phyloP scores from a whole-genome alignment of 1,284 basidiomycete species.

The Takashimella koratensis region DNA sequence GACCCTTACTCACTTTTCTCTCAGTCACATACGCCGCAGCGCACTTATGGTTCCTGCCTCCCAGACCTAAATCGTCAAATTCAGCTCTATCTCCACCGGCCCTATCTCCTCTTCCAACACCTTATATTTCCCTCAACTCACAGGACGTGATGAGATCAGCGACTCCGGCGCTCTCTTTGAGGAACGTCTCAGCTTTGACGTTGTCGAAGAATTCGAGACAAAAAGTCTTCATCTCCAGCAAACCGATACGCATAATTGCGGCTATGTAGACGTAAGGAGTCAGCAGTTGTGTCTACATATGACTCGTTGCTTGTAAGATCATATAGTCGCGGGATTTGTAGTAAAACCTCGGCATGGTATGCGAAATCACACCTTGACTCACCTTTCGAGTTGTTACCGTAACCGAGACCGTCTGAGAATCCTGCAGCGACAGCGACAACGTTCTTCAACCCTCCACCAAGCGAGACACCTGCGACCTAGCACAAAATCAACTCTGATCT shows the following conservation, averaged over 20 bases:
- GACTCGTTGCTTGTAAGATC: neutral
- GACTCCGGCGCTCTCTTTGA: conserved; percentile 55
- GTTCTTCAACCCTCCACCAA: conserved; percentile 59
- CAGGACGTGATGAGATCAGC: conserved; percentile 60
- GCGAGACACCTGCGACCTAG: conserved; percentile 54
- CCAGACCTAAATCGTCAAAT: conserved; percentile 42
- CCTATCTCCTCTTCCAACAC: no score
- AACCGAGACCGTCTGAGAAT: conserved; percentile 55
- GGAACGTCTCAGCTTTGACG: conserved; percentile 55
- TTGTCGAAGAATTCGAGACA: conserved; percentile 56
- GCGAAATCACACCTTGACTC: conserved; percentile 8
- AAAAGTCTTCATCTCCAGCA: conserved; percentile 53
- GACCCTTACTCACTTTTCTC: conserved; percentile 49
- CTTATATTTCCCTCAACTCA: no score
- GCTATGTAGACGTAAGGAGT: conserved; percentile 32
- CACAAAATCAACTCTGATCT: no score
- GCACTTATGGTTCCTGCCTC: conserved; percentile 55
- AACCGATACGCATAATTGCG: conserved; percentile 57
- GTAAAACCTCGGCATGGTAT: neutral
- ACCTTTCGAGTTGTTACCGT: conserved; percentile 59
- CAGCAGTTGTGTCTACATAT: conserved; percentile 1
- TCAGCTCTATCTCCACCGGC: neutral
- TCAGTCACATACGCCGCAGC: conserved; percentile 51
- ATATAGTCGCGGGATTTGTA: neutral
- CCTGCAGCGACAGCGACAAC: conserved; percentile 58